Base-by-base conservation (phyloP, 225 moss, liverwort and hornwort genomes). In the Neckera pumila region DNA sequence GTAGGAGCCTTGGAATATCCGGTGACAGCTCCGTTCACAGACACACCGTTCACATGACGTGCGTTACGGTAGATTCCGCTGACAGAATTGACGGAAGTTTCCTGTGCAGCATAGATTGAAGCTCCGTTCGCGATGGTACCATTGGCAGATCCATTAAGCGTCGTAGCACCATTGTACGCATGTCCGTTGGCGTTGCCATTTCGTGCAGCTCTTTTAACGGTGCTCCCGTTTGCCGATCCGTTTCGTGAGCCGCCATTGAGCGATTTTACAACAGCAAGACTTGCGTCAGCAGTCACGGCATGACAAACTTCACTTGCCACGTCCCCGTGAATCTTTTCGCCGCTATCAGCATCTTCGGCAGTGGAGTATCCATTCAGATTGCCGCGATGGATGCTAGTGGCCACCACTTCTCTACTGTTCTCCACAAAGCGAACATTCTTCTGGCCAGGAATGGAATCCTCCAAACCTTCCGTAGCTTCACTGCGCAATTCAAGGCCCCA, bases 401-500 rank as follows among this genome's bases (percentile, higher is more conserved):
- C 90, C 56, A 88, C 74, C 64, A 82, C 76, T 61, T 90, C 91
- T 54, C 91, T 83, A 66, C 77, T 74, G 72, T 84, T 91, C 76
- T 84, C 86, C 30, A 53, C 65, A 43, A 77, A 42, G 64, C 88
- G 86, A 82, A 63, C 82, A 45, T 71, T 88, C 74, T 80, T 86
- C 86, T 86, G 89, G 14, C 85, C 83, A 17, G 88, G 70, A 53
- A 88, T 83, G 57, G 89, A 89, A 75, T 92, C 91, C 70, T 90
- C 93, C 42, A 93, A 74, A 67, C 87, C 85, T 76, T 92, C 91
- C 31, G 89, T 88, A 85, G 82, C 90, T 87, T 91, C 89, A 61
- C 75, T 85, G 87, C 90, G 92, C 76, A 90, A 93, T 83, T 92
- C 92, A 72, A 92, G 71, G 82, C 87, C 88, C 90, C 92, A 89